These are phyloP conservation scores for Malassezia brasiliensis DNA, from an alignment of 1,284 basidiomycete species.

Conservation along the genomic window DNA sequence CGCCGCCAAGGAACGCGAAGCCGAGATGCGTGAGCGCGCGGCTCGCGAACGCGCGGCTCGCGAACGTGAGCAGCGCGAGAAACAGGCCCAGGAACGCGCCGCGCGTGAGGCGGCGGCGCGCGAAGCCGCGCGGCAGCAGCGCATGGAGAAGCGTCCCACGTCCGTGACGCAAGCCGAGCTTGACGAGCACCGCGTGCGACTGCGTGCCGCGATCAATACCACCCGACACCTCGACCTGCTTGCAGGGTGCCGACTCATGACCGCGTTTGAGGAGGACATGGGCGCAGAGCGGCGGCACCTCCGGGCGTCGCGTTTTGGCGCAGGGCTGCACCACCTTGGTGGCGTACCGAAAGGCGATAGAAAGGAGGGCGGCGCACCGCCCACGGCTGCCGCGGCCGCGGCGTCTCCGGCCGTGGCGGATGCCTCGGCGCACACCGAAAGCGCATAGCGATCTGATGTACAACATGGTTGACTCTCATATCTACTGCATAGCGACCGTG, in stretches of 20 bases:
- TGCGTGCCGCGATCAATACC: conserved; percentile 6
- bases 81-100: conserved; percentile 2
- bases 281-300: conserved; percentile 10
- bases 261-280: conserved; percentile 11
- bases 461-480: no score
- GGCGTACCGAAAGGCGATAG: not conserved
- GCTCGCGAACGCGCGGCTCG: conserved; percentile 2
- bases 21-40: not conserved
- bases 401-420: no score
- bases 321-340: conserved; percentile 12
- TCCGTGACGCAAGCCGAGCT: conserved; percentile 6
- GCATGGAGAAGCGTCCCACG: not conserved
- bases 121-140: not conserved
- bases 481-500: no score
- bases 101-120: conserved; percentile 4
- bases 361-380: not conserved
- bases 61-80: not conserved
- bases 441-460: no score
- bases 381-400: no score
- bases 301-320: conserved; percentile 17
- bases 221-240: conserved; percentile 10
- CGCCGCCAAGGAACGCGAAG: conserved; percentile 11
- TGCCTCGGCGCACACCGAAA: no score
- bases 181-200: not conserved
- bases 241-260: conserved; percentile 1